Evolutionary conservation across 805 yeast species (phyloP).

Genomic region (Candida lessepsii): DNA sequence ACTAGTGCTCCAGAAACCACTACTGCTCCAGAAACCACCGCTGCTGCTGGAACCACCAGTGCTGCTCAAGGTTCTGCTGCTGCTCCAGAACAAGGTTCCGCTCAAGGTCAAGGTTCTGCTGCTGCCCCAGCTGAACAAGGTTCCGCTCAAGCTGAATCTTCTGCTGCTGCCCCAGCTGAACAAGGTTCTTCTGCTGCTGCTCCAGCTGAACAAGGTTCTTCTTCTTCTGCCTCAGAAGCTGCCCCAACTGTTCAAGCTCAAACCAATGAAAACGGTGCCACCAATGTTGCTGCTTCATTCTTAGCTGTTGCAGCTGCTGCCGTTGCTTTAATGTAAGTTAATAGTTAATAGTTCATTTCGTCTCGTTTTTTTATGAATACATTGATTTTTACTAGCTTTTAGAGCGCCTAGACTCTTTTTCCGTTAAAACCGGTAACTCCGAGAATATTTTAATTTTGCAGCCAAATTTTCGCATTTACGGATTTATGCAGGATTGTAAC

Average conservation of each 20-base stretch:
- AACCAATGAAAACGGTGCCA: conserved; percentile 11
- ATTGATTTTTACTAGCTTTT: no score
- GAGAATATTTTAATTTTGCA: no score
- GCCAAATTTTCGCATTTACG: no score
- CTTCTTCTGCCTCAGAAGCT: conserved; percentile 7
- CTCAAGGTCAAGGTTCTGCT: conserved; percentile 4
- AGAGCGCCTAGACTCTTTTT: neutral
- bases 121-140: conserved; percentile 7
- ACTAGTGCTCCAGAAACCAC: conserved; percentile 11
- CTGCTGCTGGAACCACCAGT: conserved; percentile 1
- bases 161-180: conserved; percentile 5
- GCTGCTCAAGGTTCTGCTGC: conserved; percentile 2
- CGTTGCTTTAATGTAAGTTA: conserved; percentile 14
- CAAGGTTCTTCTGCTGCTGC: conserved; percentile 10
- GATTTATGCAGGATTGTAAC: no score
- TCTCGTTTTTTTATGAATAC: no score
- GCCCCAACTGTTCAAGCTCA: conserved; percentile 11
- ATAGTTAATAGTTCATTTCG: neutral
- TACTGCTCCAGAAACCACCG: conserved; percentile 2
- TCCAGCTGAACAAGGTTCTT: conserved; percentile 6
- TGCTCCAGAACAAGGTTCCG: conserved; percentile 6
- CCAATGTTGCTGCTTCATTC: conserved; percentile 10
- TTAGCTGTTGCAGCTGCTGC: conserved; percentile 15
- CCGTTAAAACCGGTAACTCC: no score
- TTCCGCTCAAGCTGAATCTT: conserved; percentile 7